Conservation (phyloP, 2,329 filamentous ascomycete species). For the Microcyclosporella mali region DNA sequence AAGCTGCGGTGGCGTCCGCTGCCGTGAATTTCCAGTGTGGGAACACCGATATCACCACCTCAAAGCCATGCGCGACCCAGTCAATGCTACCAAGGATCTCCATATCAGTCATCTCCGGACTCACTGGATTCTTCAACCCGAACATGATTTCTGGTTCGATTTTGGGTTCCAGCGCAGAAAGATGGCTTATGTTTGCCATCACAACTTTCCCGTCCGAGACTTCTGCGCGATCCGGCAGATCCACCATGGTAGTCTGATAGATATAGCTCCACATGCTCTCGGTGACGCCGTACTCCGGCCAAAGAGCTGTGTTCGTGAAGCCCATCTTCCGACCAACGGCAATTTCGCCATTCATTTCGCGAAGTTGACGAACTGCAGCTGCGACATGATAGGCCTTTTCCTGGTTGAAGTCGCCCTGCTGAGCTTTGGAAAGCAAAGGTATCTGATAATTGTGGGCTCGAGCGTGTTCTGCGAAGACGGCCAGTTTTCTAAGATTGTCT, state of each 20-base stretch:
- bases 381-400: slow-evolving; percentile 18
- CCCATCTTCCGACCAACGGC: slow-evolving; percentile 18
- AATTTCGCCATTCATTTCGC: slow-evolving; percentile 21
- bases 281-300: slow-evolving; percentile 17
- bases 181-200: slow-evolving; percentile 15
- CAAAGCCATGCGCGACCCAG: slow-evolving; percentile 19
- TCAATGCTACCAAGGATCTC: slow-evolving; percentile 16
- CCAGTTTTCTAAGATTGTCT: slow-evolving; percentile 15
- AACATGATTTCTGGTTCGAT: slow-evolving; percentile 21
- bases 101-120: slow-evolving; percentile 13
- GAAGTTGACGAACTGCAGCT: slow-evolving; percentile 18
- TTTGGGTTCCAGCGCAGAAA: slow-evolving; percentile 17
- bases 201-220: slow-evolving; percentile 14
- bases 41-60: slow-evolving; percentile 16
- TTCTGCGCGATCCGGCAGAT: slow-evolving; percentile 13
- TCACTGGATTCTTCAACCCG: slow-evolving; percentile 12
- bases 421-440: slow-evolving; percentile 18
- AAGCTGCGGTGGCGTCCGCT: slow-evolving; percentile 18
- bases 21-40: slow-evolving; percentile 22
- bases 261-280: slow-evolving; percentile 18
- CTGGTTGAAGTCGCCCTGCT: slow-evolving; percentile 15
- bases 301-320: slow-evolving; percentile 17
- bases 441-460: slow-evolving; percentile 20
- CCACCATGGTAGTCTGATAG: slow-evolving; percentile 18
- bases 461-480: slow-evolving; percentile 21